Evolutionary conservation across 495 filamentous ascomycete species (phyloP), one percentile per base, ranked within the genome.

Genomic region (Podospora comata): DNA sequence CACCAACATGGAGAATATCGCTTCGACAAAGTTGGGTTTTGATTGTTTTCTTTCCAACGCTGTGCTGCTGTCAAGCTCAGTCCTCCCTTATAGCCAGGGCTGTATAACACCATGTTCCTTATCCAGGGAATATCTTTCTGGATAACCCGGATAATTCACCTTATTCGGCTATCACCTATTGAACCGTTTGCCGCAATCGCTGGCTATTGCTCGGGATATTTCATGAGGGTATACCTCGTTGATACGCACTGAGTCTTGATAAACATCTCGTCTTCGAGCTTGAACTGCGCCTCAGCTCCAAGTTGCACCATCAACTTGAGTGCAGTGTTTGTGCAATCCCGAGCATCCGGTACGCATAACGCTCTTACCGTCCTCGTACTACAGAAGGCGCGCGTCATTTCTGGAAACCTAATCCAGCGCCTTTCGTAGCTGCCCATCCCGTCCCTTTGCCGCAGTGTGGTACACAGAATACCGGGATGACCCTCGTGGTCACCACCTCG

Each of bases 141-240:
- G 2, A 48, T 16, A 62, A 63, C 65, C 70, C 67, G 67, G 67
- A 64, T 69, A 69, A 62, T 65, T 64, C 23, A 13, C 63, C 57
- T 28, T 72, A 65, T 19, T 69, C 68, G 58, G 58, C 64, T 70
- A 60, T 66, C 68, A 65, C 58, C 57, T 70, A 70, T 66, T 70
- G 64, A 69, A 48, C 67, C 63, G 63, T 61, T 59, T 28, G 57
- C 57, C 63, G 67, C 15, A 54, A 60, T 60, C 28, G 54, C 27
- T 64, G 65, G 28, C 34, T n/a, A 19, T 60, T 26, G 27, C 30
- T 30, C 5, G 32, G 20, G 23, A 58, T 59, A 39, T 6, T 34
- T 7, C 2, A 53, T 65, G 7, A n/a, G 13, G 39, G 5, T 48
- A 48, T 18, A 11, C 2, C 1, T 48, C 39, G 2, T 16, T 48